Conservation (phyloP, 768 basidiomycete genomes). For the Pilatotrama ljubarskyi region DNA sequence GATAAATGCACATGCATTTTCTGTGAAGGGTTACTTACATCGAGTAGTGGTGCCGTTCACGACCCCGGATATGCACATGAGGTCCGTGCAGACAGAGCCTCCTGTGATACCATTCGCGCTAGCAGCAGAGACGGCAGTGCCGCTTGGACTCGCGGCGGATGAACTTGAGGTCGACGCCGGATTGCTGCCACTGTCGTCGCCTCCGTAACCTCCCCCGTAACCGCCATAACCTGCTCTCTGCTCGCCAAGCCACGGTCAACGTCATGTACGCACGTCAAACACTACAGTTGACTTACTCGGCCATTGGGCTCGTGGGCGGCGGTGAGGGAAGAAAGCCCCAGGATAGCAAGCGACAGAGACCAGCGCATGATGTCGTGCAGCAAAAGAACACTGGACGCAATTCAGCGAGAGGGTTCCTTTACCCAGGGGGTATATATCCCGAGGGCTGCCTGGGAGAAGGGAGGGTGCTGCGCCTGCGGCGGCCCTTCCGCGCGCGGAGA, state of each 20-base stretch:
- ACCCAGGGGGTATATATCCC: conserved; percentile 22
- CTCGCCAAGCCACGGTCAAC: neutral
- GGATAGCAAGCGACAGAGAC: conserved; percentile 4
- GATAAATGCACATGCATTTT: neutral
- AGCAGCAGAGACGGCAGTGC: neutral
- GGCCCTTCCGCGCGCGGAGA: conserved; percentile 8
- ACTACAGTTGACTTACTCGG: conserved; percentile 12
- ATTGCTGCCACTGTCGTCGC: conserved; percentile 1
- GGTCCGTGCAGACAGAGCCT: conserved; percentile 20
- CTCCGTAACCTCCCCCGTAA: conserved; percentile 5
- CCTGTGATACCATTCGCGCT: conserved; percentile 18
- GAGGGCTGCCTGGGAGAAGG: conserved; percentile 13
- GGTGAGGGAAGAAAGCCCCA: conserved; percentile 15
- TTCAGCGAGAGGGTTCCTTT: conserved; percentile 7
- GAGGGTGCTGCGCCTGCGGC: conserved; percentile 19
- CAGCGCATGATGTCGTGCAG: conserved; percentile 11
- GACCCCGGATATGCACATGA: conserved; percentile 25
- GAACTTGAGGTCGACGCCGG: conserved; percentile 11
- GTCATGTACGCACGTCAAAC: neutral
- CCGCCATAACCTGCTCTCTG: neutral
- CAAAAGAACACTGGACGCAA: conserved; percentile 4
- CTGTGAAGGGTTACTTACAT: conserved; percentile 17
- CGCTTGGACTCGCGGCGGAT: conserved; percentile 3
- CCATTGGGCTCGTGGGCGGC: neutral
- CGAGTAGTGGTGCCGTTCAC: conserved; percentile 24